Evolutionary conservation across 2,329 filamentous ascomycete species (phyloP), one percentile per base, ranked within the genome.

Genomic region (Diaporthe destruens): DNA sequence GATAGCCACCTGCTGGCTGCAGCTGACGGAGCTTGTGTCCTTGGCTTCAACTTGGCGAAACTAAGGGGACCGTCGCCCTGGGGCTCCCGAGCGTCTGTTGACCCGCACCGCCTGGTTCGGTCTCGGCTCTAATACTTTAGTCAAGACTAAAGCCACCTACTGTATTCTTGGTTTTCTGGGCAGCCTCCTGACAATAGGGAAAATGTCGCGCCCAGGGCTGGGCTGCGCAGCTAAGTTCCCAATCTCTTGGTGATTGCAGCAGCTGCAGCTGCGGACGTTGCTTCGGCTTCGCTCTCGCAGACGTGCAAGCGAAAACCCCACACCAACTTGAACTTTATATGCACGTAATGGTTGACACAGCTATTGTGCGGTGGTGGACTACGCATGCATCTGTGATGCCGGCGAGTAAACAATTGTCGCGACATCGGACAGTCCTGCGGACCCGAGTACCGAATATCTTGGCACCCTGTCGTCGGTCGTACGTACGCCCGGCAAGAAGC

Each of bases 21-120:
- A 65, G 29, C 18, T 65, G 44, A 25, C 29, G 59, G 61, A 51
- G 44, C 44, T 65, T 65, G n/a, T 51, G 44, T 65, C 61, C 61
- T 65, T 65, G 61, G 61, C 61, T 65, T 36, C 44, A 65, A 65
- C 61, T 65, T 65, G 61, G 61, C 61, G 61, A 65, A 65, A 51
- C 61, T 25, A 36, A 65, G 61, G 61, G 61, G 61, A 65, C 44
- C 61, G 29, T 65, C 12, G 25, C 61, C 61, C n/a, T 65, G 61
- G 61, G 34, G 44, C 44, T 65, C 44, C 61, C 61, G 61, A 65
- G 32, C 44, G 61, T 65, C 44, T 51, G 32, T 65, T 65, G 44
- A 25, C 61, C 44, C 61, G 44, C 61, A 34, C 44, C 61, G 44
- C 61, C 23, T 36, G 61, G 44, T 65, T 51, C 61, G 61, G 61